phyloP scores from a whole-genome alignment of 805 yeast genomes.

The Debaryomyces maramus region DNA sequence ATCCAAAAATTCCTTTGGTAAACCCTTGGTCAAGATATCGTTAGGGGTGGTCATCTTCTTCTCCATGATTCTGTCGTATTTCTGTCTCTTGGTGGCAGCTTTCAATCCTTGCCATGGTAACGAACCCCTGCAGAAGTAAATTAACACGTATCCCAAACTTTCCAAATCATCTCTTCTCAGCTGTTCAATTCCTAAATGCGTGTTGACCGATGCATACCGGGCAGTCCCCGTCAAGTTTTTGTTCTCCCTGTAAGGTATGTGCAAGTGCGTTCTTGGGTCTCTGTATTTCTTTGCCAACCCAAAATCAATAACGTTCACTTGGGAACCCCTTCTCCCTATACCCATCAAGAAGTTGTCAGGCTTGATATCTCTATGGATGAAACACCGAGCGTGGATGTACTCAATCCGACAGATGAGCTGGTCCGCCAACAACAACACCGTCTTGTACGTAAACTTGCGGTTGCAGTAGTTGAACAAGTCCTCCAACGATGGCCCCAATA shows the following conservation, averaged over 20 bases:
- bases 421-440: conserved; percentile 89
- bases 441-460: conserved; percentile 88
- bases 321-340: conserved; percentile 90
- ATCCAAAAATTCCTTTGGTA: conserved; percentile 86
- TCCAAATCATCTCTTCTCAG: conserved; percentile 96
- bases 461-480: conserved; percentile 95
- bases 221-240: conserved; percentile 97
- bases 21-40: conserved; percentile 82
- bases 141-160: conserved; percentile 89
- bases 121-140: conserved; percentile 92
- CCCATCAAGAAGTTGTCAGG: conserved; percentile 88
- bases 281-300: conserved; percentile 93
- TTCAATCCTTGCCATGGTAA: conserved; percentile 98
- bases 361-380: conserved; percentile 80
- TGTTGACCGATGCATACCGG: conserved; percentile 90
- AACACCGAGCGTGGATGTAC: conserved; percentile 92
- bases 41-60: conserved; percentile 89
- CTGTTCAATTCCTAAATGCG: conserved; percentile 96
- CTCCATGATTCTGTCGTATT: conserved; percentile 94
- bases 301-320: conserved; percentile 90
- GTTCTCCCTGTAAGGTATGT: conserved; percentile 94
- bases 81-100: conserved; percentile 95
- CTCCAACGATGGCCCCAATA: conserved; percentile 92
- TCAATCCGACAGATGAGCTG: conserved; percentile 93
- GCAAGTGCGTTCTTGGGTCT: conserved; percentile 91